A percentile compares a stretch with the other conserved stretches of the same genome.
These are phyloP conservation scores for Schrenkiella parvula DNA, from an alignment of 345 rosid species.

Conservation along the genomic window DNA sequence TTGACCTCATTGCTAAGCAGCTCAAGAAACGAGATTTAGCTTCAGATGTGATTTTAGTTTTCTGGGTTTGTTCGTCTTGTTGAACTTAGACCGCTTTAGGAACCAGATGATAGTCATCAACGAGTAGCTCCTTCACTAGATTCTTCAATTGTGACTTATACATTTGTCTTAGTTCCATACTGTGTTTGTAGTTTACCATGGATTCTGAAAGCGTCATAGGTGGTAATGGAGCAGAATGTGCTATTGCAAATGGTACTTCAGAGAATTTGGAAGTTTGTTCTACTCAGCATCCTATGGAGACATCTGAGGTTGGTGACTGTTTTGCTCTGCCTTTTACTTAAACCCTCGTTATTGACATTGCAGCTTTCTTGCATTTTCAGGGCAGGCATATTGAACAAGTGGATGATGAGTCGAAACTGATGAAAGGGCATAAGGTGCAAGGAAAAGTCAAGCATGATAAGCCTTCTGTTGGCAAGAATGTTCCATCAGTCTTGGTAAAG, in stretches of 20 bases:
- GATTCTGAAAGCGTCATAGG: background rate
- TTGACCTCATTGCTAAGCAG: background rate
- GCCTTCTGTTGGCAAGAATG: constrained; percentile 31
- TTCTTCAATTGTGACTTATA: too few species aligned
- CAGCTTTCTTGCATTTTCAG: background rate
- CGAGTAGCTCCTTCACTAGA: too few species aligned
- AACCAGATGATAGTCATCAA: too few species aligned
- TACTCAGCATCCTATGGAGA: background rate
- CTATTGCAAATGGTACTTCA: background rate
- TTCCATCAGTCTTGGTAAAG: constrained; percentile 30
- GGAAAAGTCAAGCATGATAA: constrained; percentile 46
- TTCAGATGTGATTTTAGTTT: background rate
- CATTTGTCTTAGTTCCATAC: background rate
- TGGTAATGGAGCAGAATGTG: background rate
- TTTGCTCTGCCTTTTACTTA: background rate
- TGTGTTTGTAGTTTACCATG: background rate
- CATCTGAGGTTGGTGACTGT: background rate
- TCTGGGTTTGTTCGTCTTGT: too few species aligned
- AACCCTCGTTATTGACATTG: background rate
- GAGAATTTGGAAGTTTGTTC: background rate
- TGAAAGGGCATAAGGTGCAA: constrained; percentile 33
- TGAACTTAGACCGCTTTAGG: background rate
- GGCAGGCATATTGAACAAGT: background rate
- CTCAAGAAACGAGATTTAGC: background rate
- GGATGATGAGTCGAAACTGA: constrained; percentile 28